Evolutionary conservation across 2,329 filamentous ascomycete genomes (phyloP).

Genomic region (Calonectria honghensis): DNA sequence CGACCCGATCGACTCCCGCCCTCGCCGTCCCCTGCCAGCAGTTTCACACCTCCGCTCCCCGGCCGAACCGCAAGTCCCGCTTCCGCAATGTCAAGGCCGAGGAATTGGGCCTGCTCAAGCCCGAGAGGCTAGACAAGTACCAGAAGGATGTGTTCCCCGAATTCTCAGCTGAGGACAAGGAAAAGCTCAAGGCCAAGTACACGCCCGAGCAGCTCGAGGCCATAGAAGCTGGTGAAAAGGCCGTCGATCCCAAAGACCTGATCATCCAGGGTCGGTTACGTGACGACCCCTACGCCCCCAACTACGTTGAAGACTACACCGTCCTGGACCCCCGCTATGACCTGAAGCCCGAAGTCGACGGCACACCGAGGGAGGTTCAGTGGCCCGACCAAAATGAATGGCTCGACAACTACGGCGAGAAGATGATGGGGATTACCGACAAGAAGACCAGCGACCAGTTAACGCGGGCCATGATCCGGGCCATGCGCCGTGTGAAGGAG

Average conservation of each 20-base stretch:
- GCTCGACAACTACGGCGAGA: slow-evolving; percentile 72
- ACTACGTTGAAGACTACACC: slow-evolving; percentile 90
- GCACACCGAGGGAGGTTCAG: slow-evolving; percentile 70
- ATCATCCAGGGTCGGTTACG: slow-evolving; percentile 82
- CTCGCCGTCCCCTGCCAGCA: slow-evolving; percentile 60
- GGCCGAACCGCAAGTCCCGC: slow-evolving; percentile 68
- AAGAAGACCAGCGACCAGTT: slow-evolving; percentile 66
- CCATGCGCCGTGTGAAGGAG: slow-evolving; percentile 65
- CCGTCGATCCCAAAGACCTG: slow-evolving; percentile 84
- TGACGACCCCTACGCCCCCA: slow-evolving; percentile 81
- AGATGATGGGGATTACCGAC: slow-evolving; percentile 65
- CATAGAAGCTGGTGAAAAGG: slow-evolving; percentile 86
- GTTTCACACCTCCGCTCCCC: slow-evolving; percentile 72
- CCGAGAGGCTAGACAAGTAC: slow-evolving; percentile 66
- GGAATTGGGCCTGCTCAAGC: slow-evolving; percentile 70
- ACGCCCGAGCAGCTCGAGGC: slow-evolving; percentile 87
- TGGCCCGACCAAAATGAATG: slow-evolving; percentile 78
- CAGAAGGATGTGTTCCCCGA: slow-evolving; percentile 72
- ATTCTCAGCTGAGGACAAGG: slow-evolving; percentile 81
- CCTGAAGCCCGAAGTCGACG: slow-evolving; percentile 72
- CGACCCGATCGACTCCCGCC: slow-evolving; percentile 52
- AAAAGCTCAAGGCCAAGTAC: slow-evolving; percentile 79
- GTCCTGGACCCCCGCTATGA: slow-evolving; percentile 86
- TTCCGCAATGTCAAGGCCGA: slow-evolving; percentile 73
- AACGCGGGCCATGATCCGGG: slow-evolving; percentile 63